Evolutionary conservation across 176 grass and related monocot species (phyloP).

Genomic region (Hsuehochloa calcarea): DNA sequence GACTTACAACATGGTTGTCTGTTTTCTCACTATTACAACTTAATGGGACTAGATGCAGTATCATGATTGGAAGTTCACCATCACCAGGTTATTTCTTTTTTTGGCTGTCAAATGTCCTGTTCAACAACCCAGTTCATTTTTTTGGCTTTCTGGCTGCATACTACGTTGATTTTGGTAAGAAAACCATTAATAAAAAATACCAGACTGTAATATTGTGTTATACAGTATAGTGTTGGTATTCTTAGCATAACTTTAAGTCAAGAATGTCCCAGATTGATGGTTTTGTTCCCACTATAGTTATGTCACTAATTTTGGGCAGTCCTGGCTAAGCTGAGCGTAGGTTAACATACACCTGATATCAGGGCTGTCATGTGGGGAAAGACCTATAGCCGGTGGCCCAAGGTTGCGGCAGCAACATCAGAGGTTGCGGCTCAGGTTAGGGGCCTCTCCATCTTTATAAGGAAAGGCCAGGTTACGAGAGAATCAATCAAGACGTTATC

Average conservation of each 20-base stretch:
- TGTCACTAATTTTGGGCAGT: constrained; percentile 16
- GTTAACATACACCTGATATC: neutral
- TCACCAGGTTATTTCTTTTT: neutral
- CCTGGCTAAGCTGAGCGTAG: neutral
- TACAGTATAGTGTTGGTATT: neutral
- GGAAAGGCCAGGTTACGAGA: too few relatives aligned
- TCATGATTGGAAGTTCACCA: neutral
- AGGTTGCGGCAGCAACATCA: too few relatives aligned
- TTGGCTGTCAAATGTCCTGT: neutral
- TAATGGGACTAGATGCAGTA: constrained; percentile 10
- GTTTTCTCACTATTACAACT: neutral
- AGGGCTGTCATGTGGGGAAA: too few relatives aligned
- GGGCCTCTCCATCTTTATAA: too few relatives aligned
- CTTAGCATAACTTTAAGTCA: neutral
- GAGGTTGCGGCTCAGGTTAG: too few relatives aligned
- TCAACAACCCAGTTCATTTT: neutral
- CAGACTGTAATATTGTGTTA: neutral
- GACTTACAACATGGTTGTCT: neutral
- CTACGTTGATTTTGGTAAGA: constrained; percentile 2
- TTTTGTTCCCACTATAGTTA: constrained; percentile 4
- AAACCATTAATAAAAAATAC: neutral
- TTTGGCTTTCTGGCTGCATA: neutral
- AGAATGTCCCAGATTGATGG: neutral
- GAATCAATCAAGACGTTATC: too few relatives aligned
- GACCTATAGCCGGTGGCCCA: too few relatives aligned